Base-by-base conservation (phyloP, 2,329 filamentous ascomycete genomes). In the Cytospora piceae region DNA sequence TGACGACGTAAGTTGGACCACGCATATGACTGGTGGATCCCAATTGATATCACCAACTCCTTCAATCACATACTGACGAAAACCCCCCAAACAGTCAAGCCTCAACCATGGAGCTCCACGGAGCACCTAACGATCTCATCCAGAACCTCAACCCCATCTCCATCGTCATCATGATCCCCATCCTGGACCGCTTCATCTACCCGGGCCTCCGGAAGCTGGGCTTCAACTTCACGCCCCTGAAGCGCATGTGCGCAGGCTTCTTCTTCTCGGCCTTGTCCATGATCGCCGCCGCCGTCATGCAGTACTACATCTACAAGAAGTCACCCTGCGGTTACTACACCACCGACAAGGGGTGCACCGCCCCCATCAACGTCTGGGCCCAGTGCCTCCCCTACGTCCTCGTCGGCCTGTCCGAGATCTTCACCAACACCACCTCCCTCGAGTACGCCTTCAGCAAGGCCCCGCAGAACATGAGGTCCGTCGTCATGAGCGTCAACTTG, bases 391-490 rank as follows among this genome's bases (percentile, higher is more conserved):
- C 83, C 24, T 83, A 84, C 72, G 78, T 84, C 69, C 71, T 85
- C 31, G 80, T 82, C 31, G 83, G 82, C 67, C 73, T 84, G 4
- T 80, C 82, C 11, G 83, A 85, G 75, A 82, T 85, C 62, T 81
- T 85, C 70, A 80, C 82, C 69, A 83, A 83, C 72, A 82, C 85
- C 66, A 84, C 83, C 20, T 87, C 87, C 1, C 86, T 90, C 69
- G 90, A 93, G 74, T 92, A 92, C 69, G 91, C 91, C 39, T 93
- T 88, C 79, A 89, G 88, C 74, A 92, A 92, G 77, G 90, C 90
- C 0, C 91, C 91, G 31, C 86, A 85, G 72, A 93, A 92, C 80
- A 94, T 94, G 91, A 88, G 90, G 70, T 90, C 88, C 1, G 82
- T 93, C n/a, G 89, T 94, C 71, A 83, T 85, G 76, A 85, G 86